Conservation (phyloP, 129 eudicot species). For the Flaveria robusta region DNA sequence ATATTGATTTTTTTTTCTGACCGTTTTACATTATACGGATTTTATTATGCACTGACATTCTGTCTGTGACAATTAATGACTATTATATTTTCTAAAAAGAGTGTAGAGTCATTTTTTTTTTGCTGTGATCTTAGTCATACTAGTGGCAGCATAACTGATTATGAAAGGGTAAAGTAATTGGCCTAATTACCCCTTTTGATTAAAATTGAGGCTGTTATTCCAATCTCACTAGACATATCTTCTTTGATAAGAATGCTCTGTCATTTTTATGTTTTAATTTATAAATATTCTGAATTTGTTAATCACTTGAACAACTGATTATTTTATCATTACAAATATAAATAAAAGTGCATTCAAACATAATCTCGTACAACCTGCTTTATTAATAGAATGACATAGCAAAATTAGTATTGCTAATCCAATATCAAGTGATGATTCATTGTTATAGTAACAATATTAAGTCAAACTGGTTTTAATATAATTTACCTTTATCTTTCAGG, state of each 20-base stretch:
- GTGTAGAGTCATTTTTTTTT: no score
- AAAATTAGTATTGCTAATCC: background rate
- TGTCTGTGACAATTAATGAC: background rate
- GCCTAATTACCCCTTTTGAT: background rate
- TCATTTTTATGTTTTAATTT: background rate
- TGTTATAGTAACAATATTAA: background rate
- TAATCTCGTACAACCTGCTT: background rate
- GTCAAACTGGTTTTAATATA: background rate
- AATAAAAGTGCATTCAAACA: background rate
- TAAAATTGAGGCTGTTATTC: background rate
- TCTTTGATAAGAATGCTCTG: background rate
- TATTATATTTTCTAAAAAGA: no score
- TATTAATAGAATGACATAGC: background rate
- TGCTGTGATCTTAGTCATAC: background rate
- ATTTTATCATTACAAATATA: background rate
- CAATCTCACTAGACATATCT: background rate
- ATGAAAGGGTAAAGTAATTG: background rate
- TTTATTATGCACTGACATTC: background rate
- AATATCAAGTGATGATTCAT: background rate
- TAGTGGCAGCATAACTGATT: background rate
- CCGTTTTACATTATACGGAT: background rate
- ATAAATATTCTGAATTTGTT: background rate
- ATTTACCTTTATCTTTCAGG: conserved; percentile 42
- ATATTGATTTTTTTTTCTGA: background rate
- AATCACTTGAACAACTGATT: background rate